Evolutionary conservation across 331 rosid species (phyloP), one percentile per base, ranked within the genome.

Genomic region (Pyrus hybrid): DNA sequence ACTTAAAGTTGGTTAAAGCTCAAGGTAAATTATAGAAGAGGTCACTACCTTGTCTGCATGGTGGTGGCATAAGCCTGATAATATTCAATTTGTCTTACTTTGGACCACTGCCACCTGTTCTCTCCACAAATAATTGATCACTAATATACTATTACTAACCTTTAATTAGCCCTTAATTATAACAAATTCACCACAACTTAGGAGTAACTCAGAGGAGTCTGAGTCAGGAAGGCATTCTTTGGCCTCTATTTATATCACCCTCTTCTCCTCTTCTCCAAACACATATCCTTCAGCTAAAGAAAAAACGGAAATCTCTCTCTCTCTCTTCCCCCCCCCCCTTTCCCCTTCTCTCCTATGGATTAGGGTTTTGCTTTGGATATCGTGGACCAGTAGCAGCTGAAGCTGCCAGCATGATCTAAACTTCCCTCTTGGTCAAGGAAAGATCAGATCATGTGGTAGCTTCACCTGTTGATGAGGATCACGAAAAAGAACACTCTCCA

Each of bases 401-500:
- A 91, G 97, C 97, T 91, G 93, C 87, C 92, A 91, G 93, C 96
- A 91, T 91, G 93, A 91, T 91, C 97, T 87, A 91, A 89, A 76
- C 90, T 88, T 87, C 79, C 75, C 87, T 91, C 66, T 25, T n/a
- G 26, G 70, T 63, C 41, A 68, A 87, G 87, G 89, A 86, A 87
- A 79, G 92, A 87, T 86, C 77, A 74, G 90, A 91, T 88, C 95
- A 86, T 89, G 76, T 83, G 91, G 88, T 74, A 83, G 80, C 90
- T 89, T 91, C 91, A 89, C 90, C 96, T 77, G 77, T 83, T 85
- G 83, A 64, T 88, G 91, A 18, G 83, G 76, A 75, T 86, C 90
- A 88, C 87, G 89, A 76, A 77, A 33, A 62, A 28, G 35, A 26
- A 54, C 32, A 53, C 9, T 53, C 58, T 57, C 64, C 64, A 35